Evolutionary conservation across 2,329 filamentous ascomycete genomes (phyloP).

Genomic region (Huntiella omanensis): DNA sequence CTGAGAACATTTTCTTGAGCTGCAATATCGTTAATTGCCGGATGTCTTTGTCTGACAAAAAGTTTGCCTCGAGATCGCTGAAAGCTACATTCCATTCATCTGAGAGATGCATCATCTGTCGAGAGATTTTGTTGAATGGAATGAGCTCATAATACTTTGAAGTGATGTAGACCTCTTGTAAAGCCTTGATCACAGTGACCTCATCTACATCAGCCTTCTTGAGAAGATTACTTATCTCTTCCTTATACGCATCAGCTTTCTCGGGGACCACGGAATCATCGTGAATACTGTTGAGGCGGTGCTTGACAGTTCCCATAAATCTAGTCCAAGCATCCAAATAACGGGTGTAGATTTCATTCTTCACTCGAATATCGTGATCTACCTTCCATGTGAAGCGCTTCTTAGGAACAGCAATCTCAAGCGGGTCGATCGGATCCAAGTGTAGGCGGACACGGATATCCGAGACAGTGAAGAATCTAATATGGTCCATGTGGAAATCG

Average conservation of each 20-base stretch:
- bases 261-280: slow-evolving; percentile 81
- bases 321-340: slow-evolving; percentile 66
- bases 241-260: slow-evolving; percentile 62
- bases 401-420: slow-evolving; percentile 85
- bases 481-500: slow-evolving; percentile 79
- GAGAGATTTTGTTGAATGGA: slow-evolving; percentile 72
- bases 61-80: slow-evolving; percentile 77
- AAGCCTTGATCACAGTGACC: slow-evolving; percentile 47
- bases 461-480: slow-evolving; percentile 79
- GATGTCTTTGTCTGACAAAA: slow-evolving; percentile 93
- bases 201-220: slow-evolving; percentile 76
- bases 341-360: slow-evolving; percentile 74
- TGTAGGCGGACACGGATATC: slow-evolving; percentile 77
- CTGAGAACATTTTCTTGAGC: slow-evolving; percentile 83
- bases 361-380: slow-evolving; percentile 75
- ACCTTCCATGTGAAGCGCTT: slow-evolving; percentile 94
- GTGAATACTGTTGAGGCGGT: slow-evolving; percentile 70
- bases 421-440: slow-evolving; percentile 77
- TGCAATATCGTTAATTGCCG: slow-evolving; percentile 79
- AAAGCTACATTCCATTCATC: slow-evolving; percentile 88
- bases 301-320: slow-evolving; percentile 76
- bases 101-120: slow-evolving; percentile 81
- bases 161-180: slow-evolving; percentile 80
- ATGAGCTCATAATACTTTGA: slow-evolving; percentile 96
- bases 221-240: slow-evolving; percentile 59